Evolutionary conservation across 2,329 filamentous ascomycete species (phyloP).

Genomic region (Penicillium decumbens): DNA sequence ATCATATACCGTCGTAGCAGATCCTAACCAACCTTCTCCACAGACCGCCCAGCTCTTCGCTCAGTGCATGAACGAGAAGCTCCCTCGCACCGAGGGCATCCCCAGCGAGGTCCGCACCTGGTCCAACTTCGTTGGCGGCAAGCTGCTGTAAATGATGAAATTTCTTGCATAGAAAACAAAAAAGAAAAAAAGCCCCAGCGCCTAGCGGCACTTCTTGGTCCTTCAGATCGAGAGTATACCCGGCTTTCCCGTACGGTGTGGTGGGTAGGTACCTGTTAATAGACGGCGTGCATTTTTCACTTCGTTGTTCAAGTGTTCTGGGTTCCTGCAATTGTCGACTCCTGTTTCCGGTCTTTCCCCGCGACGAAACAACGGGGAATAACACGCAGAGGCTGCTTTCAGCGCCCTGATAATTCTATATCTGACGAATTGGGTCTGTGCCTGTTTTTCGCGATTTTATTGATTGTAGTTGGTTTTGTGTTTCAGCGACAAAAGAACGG

Average conservation of each 20-base stretch:
- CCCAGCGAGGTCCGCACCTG: conserved; percentile 87
- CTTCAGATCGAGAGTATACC: neutral
- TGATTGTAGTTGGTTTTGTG: conserved; percentile 22
- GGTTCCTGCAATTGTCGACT: conserved; percentile 1
- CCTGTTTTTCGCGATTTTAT: conserved; percentile 11
- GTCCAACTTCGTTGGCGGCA: conserved; percentile 88
- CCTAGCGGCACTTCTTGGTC: neutral
- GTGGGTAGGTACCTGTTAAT: conserved; percentile 29
- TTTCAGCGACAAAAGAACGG: conserved; percentile 31
- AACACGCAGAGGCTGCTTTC: conserved; percentile 5
- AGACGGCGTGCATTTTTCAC: conserved; percentile 27
- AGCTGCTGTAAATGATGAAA: conserved; percentile 39
- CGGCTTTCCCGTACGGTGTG: conserved; percentile 21
- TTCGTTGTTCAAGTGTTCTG: conserved; percentile 10
- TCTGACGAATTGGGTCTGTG: conserved; percentile 12
- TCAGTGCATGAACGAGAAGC: conserved; percentile 94
- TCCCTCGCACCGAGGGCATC: conserved; percentile 81
- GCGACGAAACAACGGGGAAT: conserved; percentile 7
- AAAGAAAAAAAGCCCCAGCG: conserved; percentile 9
- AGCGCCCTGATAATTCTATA: conserved; percentile 7
- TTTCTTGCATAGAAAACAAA: conserved; percentile 13
- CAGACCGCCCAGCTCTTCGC: conserved; percentile 95
- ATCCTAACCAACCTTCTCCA: neutral
- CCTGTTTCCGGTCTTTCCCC: conserved; percentile 5
- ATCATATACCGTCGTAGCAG: no score